Evolutionary conservation across 1,284 basidiomycete species (phyloP).

Genomic region (Cryptococcus hybrid): DNA sequence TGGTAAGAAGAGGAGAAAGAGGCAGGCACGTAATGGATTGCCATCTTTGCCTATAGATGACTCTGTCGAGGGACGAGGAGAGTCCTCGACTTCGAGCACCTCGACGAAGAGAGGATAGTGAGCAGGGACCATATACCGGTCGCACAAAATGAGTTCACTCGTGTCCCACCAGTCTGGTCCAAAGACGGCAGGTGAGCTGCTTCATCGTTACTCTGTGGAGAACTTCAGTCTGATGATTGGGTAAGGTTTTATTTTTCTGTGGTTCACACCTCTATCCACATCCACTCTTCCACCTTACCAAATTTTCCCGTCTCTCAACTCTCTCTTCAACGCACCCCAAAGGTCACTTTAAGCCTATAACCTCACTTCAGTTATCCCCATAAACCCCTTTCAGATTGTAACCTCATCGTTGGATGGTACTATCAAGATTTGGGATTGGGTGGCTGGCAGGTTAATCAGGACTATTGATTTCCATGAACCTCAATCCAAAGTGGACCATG

Average conservation of each 20-base stretch:
- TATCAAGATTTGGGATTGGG: conserved; percentile 89
- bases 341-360: conserved; percentile 61
- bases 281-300: conserved; percentile 70
- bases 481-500: conserved; percentile 59
- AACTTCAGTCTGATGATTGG: not conserved
- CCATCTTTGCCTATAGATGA: not conserved
- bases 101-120: not conserved
- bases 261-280: conserved; percentile 71
- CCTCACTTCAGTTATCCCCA: conserved; percentile 76
- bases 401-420: conserved; percentile 81
- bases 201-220: not conserved
- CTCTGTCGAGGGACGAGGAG: not conserved
- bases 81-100: not conserved
- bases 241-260: conserved; percentile 83
- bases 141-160: conserved; percentile 66
- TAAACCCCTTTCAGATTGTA: conserved; percentile 85
- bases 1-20: conserved; percentile 3
- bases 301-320: conserved; percentile 70
- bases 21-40: not conserved
- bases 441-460: conserved; percentile 77
- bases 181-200: conserved; percentile 74
- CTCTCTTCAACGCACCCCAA: conserved; percentile 55
- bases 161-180: conserved; percentile 71
- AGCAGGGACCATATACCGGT: conserved; percentile 50
- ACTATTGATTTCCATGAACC: conserved; percentile 64